Conservation (phyloP, 441 rosid genomes). For the Brassica balearica region DNA sequence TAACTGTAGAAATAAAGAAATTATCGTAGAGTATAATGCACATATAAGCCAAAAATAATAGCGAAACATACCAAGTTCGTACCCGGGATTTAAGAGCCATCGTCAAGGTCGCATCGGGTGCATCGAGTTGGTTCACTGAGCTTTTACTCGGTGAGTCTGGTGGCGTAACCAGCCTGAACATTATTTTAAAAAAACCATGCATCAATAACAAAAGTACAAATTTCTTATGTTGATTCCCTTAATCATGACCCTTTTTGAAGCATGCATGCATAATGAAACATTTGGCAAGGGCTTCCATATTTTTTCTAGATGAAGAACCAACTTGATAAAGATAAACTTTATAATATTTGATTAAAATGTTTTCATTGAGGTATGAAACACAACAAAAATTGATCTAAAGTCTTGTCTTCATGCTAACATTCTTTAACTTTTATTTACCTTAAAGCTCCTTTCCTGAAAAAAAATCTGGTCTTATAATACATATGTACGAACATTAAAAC, state of each 20-base stretch:
- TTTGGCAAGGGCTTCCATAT: neutral
- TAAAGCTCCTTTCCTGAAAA: neutral
- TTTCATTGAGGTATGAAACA: neutral
- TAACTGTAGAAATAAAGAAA: constrained; percentile 56
- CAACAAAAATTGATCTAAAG: neutral
- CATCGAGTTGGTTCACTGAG: constrained; percentile 47
- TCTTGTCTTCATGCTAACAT: neutral
- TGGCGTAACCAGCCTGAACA: constrained; percentile 83
- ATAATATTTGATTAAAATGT: neutral
- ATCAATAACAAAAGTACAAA: neutral
- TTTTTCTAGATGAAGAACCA: neutral
- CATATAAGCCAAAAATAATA: neutral
- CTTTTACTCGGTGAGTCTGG: constrained; percentile 71
- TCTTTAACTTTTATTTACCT: neutral
- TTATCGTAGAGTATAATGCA: constrained; percentile 26
- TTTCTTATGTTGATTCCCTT: neutral
- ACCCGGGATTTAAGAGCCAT: constrained; percentile 63
- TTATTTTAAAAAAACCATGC: neutral
- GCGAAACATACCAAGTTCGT: constrained; percentile 34
- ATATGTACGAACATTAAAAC: neutral
- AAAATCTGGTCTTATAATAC: constrained; percentile 8
- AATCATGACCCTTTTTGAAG: neutral
- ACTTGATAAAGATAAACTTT: neutral
- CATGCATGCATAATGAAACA: constrained; percentile 16
- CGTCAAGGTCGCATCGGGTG: constrained; percentile 51